Evolutionary conservation across 2,329 filamentous ascomycete genomes (phyloP).

Genomic region (Coniochaeta sp.): DNA sequence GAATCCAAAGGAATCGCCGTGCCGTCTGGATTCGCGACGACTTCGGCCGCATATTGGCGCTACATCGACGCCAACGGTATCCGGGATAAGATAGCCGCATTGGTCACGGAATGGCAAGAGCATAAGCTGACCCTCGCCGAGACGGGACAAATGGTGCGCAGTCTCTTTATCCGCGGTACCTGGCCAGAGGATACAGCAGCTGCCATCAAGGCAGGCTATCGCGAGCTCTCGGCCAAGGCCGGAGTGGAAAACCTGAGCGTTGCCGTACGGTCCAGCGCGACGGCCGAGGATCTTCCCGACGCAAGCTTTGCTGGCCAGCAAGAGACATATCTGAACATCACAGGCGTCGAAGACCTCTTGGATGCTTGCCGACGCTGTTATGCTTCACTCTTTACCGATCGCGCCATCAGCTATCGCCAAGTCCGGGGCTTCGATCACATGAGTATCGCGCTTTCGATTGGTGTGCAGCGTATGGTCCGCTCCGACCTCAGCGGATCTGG

Average conservation of each 20-base stretch:
- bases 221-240: slow-evolving; percentile 14
- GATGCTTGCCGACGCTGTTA: slow-evolving; percentile 27
- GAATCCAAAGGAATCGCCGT: slow-evolving; percentile 20
- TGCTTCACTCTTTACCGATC: slow-evolving; percentile 29
- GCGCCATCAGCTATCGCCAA: slow-evolving; percentile 27
- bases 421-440: slow-evolving; percentile 18
- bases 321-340: slow-evolving; percentile 28
- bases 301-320: slow-evolving; percentile 31
- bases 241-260: slow-evolving; percentile 19
- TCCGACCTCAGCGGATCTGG: slow-evolving; percentile 26
- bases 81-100: slow-evolving; percentile 17
- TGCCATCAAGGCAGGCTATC: slow-evolving; percentile 21
- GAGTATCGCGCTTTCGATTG: slow-evolving; percentile 19
- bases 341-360: slow-evolving; percentile 20
- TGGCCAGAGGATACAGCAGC: slow-evolving; percentile 21
- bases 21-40: slow-evolving; percentile 26
- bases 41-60: slow-evolving; percentile 24
- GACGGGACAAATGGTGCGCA: slow-evolving; percentile 20
- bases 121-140: slow-evolving; percentile 19
- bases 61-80: slow-evolving; percentile 25
- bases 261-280: slow-evolving; percentile 29
- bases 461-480: slow-evolving; percentile 22
- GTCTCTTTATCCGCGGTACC: slow-evolving; percentile 20
- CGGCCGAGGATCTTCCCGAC: slow-evolving; percentile 29
- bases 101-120: slow-evolving; percentile 21